Evolutionary conservation across 768 basidiomycete genomes (phyloP).

Genomic region (Hygrocybe coccinea): DNA sequence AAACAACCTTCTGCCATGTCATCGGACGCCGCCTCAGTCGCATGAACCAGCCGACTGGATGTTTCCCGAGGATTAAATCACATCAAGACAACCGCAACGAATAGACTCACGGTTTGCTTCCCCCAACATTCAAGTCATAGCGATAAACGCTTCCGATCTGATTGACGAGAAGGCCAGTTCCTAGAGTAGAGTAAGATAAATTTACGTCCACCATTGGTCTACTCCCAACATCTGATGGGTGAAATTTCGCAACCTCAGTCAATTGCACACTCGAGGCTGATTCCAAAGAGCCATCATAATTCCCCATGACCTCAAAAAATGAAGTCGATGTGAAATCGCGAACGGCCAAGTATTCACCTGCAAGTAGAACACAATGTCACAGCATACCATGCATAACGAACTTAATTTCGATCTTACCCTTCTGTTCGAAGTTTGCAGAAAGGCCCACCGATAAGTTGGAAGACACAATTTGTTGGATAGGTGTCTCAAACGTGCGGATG

Average conservation of each 20-base stretch:
- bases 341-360: slow-evolving; percentile 35
- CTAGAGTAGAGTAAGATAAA: slow-evolving; percentile 27
- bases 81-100: background rate
- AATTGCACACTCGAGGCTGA: slow-evolving; percentile 13
- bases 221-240: slow-evolving; percentile 38
- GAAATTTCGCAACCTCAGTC: slow-evolving; percentile 35
- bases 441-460: slow-evolving; percentile 15
- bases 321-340: slow-evolving; percentile 46
- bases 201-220: slow-evolving; percentile 46
- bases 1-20: slow-evolving; percentile 34
- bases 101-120: slow-evolving; percentile 38
- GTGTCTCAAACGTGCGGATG: slow-evolving; percentile 52
- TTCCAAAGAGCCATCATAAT: slow-evolving; percentile 8
- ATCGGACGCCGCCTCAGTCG: background rate
- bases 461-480: slow-evolving; percentile 60
- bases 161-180: slow-evolving; percentile 42
- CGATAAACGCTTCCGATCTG: slow-evolving; percentile 49
- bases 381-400: background rate
- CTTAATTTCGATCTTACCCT: background rate
- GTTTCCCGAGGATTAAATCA: slow-evolving; percentile 1
- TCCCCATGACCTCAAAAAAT: slow-evolving; percentile 31
- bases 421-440: background rate
- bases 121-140: slow-evolving; percentile 35
- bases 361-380: background rate
- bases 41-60: slow-evolving; percentile 20